These are phyloP conservation scores for Saksenaea oblongispora DNA, from an alignment of 371 early-diverging fungal species.

Conservation along the genomic window DNA sequence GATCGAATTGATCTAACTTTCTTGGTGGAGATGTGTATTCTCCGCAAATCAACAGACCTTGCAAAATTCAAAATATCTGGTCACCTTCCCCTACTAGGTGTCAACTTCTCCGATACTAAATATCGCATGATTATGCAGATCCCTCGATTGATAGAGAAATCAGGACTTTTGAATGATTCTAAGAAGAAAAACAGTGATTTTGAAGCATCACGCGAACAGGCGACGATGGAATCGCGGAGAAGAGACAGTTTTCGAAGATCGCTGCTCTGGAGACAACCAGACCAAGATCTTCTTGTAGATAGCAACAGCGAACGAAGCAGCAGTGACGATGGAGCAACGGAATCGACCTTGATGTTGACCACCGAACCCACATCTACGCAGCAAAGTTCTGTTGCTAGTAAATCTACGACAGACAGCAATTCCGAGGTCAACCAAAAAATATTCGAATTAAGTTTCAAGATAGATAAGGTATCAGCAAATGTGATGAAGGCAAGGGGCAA, in stretches of 20 bases:
- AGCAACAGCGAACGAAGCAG: slow-evolving; percentile 38
- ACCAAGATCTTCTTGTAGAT: slow-evolving; percentile 27
- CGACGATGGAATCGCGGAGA: background rate
- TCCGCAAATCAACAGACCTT: slow-evolving; percentile 76
- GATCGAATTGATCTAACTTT: slow-evolving; percentile 88
- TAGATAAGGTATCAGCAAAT: slow-evolving; percentile 71
- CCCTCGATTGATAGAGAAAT: slow-evolving; percentile 58
- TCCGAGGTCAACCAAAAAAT: slow-evolving; percentile 38
- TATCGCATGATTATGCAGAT: slow-evolving; percentile 90
- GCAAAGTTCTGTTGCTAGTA: background rate
- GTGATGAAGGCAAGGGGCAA: slow-evolving; percentile 46
- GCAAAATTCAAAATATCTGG: slow-evolving; percentile 82
- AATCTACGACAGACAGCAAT: slow-evolving; percentile 1
- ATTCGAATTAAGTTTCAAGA: slow-evolving; percentile 72
- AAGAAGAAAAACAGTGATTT: background rate
- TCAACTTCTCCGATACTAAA: slow-evolving; percentile 93
- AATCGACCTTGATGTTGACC: slow-evolving; percentile 17
- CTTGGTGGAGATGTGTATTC: slow-evolving; percentile 81
- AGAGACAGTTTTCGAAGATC: background rate
- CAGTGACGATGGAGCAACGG: slow-evolving; percentile 25
- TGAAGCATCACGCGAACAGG: background rate
- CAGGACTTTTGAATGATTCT: slow-evolving; percentile 28
- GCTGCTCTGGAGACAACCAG: slow-evolving; percentile 29
- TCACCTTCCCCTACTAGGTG: slow-evolving; percentile 80
- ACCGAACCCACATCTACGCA: slow-evolving; percentile 9